Evolutionary conservation across 1,139 yeast genomes (phyloP), one percentile per base, ranked within the genome.

Genomic region (Candida freyschussii): DNA sequence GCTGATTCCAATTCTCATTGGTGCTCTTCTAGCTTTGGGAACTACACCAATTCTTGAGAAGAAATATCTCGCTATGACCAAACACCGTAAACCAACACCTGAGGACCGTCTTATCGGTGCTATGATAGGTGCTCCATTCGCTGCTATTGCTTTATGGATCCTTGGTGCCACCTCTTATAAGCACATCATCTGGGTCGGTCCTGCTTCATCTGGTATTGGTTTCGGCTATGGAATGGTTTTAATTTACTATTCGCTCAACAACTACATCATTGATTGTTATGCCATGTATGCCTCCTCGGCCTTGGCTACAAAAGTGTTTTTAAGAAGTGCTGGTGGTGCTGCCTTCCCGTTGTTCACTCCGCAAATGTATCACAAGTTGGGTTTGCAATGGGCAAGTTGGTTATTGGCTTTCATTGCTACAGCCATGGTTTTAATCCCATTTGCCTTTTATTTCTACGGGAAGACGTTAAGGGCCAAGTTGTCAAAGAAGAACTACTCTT

Each of bases 181-280:
- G 45, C 79, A 77, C 46, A 71, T 86, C 43, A 78, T 85, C 40
- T 86, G 96, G 95, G 95, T 87, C 24, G 96, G 95, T 17, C 96
- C 96, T 12, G 93, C 95, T 7, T 82, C 94, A 17, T 72, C 94
- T 2, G 96, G 96, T 43, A 59, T 86, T 30, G 85, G 93, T 0
- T 85, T 85, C 56, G 96, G 96, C 21, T 85, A 75, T 52, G 96
- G 96, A 41, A 84, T 86, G 95, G 95, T 85, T 36, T 66, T 86
- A 51, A 78, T 85, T 52, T 86, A 85, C 59, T 84, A 85, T 56
- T 82, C 95, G 2, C 69, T 85, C 53, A 86, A 86, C 63, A 85
- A 85, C 61, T 86, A 86, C 58, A 84, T 86, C 58, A 82, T 86
- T 55, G 95, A 85, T 59, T 78, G 93, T 18, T 85, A 84, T 57